phyloP scores from a whole-genome alignment of 176 grass and related monocot species.

The Musa beccarii region DNA sequence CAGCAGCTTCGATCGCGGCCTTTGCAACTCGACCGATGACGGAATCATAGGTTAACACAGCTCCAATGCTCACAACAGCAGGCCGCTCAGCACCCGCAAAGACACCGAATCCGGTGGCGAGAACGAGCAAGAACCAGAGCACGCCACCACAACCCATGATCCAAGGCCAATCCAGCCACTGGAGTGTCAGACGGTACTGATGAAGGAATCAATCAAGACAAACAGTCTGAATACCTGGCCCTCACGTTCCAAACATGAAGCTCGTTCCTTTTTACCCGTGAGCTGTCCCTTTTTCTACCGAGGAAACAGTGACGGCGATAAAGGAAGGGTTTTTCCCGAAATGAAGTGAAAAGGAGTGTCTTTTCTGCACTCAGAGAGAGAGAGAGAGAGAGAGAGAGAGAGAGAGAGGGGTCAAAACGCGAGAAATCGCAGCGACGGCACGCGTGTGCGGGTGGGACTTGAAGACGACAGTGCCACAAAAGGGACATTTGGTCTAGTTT shows the following conservation, averaged over 20 bases:
- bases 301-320: background rate
- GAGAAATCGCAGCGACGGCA: no score
- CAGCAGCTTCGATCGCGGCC: conserved; percentile 60
- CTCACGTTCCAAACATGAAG: background rate
- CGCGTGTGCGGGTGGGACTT: no score
- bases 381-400: no score
- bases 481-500: no score
- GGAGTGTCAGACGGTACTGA: background rate
- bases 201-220: background rate
- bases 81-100: conserved; percentile 7
- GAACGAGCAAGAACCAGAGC: background rate
- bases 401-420: no score
- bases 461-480: no score
- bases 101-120: background rate
- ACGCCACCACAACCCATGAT: background rate
- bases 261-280: background rate
- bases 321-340: background rate
- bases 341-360: no score
- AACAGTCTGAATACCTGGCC: background rate
- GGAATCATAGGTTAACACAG: conserved; percentile 73
- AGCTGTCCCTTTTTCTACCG: background rate
- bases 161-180: background rate
- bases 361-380: no score
- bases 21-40: conserved; percentile 60
- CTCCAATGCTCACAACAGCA: conserved; percentile 49